A percentile compares a stretch with the other conserved stretches of the same genome.
Conservation (phyloP, 352 stramenopile species). For the Phytophthora fragariae region DNA sequence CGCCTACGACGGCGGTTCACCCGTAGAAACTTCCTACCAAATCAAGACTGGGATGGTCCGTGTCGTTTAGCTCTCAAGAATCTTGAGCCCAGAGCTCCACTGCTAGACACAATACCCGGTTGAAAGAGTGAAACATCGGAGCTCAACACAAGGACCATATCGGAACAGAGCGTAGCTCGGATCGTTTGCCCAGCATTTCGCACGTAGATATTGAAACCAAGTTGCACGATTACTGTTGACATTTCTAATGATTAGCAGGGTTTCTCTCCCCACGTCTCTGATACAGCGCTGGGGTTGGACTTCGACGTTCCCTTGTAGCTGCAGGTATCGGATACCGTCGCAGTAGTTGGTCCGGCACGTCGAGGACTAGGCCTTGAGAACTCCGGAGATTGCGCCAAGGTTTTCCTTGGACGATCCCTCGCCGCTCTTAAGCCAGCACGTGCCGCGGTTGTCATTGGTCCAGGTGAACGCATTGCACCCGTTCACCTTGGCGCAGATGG, state of each 20-base stretch:
- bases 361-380: background rate
- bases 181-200: too few relatives aligned
- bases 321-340: too few relatives aligned
- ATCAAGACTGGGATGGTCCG: too few relatives aligned
- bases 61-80: too few relatives aligned
- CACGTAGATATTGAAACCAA: background rate
- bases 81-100: too few relatives aligned
- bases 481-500: slow-evolving; percentile 12
- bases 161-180: too few relatives aligned
- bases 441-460: slow-evolving; percentile 29
- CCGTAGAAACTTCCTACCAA: too few relatives aligned
- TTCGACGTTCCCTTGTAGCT: background rate
- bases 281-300: background rate
- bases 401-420: background rate
- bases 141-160: too few relatives aligned
- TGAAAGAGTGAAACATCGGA: too few relatives aligned
- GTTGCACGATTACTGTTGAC: background rate
- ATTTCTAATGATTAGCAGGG: background rate
- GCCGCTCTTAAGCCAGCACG: slow-evolving; percentile 37
- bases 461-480: slow-evolving; percentile 37
- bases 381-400: background rate
- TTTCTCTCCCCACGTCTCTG: background rate
- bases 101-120: too few relatives aligned
- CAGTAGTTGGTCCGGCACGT: background rate
- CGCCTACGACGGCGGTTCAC: too few relatives aligned